These are phyloP conservation scores for Talaromyces ruber DNA, from an alignment of 495 filamentous ascomycete genomes.

Conservation along the genomic window DNA sequence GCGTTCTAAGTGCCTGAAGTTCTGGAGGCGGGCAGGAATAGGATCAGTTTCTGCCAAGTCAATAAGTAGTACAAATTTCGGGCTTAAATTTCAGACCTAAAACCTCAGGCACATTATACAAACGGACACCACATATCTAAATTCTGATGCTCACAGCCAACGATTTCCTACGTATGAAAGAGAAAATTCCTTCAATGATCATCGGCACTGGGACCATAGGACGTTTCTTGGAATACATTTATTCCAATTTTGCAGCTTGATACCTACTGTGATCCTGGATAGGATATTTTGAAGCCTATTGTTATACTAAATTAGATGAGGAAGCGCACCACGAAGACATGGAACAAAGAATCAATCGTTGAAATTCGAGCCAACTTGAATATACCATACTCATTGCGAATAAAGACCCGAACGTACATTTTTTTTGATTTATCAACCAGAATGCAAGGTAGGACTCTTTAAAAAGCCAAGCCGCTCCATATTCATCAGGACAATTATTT, in stretches of 20 bases:
- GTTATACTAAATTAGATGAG: neutral
- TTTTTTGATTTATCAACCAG: neutral
- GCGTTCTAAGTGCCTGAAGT: conserved; percentile 7
- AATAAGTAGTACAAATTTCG: neutral
- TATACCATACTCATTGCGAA: neutral
- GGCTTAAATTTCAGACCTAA: neutral
- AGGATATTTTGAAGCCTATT: neutral
- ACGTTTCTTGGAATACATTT: neutral
- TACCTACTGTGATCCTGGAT: neutral
- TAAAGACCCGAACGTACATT: neutral
- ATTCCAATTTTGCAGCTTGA: neutral
- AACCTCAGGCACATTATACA: neutral
- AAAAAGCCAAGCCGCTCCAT: neutral
- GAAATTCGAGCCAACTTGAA: neutral
- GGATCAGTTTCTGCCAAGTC: neutral
- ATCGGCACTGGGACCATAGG: neutral
- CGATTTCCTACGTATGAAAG: neutral
- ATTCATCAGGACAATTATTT: neutral
- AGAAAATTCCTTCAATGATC: neutral
- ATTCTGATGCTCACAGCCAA: neutral
- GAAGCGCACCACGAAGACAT: neutral
- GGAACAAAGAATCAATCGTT: neutral
- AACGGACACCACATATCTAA: neutral
- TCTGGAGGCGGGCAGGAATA: neutral
- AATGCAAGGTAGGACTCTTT: neutral